These are phyloP conservation scores for Neltuma alba DNA, from an alignment of 306 rosid species.

Conservation along the genomic window DNA sequence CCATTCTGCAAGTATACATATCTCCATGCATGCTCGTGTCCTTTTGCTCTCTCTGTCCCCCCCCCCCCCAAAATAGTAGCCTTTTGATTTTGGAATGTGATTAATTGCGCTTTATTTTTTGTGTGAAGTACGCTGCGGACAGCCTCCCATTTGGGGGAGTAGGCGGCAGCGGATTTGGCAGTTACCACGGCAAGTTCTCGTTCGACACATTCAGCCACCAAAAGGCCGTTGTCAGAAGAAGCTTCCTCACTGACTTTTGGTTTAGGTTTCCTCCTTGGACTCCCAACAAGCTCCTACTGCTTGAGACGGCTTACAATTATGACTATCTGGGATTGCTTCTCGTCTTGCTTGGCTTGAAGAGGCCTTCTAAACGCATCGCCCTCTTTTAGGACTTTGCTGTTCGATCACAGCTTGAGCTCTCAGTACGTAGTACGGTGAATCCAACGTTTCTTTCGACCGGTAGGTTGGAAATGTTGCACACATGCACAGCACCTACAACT, in stretches of 20 bases:
- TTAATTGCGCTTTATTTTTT: not conserved
- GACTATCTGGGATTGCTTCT: slow-evolving; percentile 64
- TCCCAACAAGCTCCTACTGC: slow-evolving; percentile 58
- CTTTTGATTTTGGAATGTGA: not conserved
- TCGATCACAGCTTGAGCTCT: no score
- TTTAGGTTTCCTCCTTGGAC: slow-evolving; percentile 86
- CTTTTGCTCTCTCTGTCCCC: no score
- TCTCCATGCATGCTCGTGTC: not conserved
- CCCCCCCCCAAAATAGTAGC: no score
- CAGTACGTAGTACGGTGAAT: no score
- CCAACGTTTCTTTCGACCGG: no score
- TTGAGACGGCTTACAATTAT: slow-evolving; percentile 48
- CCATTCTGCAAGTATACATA: slow-evolving; percentile 56
- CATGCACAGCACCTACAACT: not conserved
- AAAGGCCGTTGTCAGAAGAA: slow-evolving; percentile 56
- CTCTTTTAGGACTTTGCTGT: not conserved
- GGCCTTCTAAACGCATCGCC: slow-evolving; percentile 32
- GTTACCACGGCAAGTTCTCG: slow-evolving; percentile 83
- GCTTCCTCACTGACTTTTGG: slow-evolving; percentile 73
- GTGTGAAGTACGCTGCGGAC: slow-evolving; percentile 71
- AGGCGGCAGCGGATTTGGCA: slow-evolving; percentile 82
- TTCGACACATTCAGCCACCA: slow-evolving; percentile 82
- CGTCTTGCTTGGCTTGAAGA: slow-evolving; percentile 57
- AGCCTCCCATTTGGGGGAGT: slow-evolving; percentile 83
- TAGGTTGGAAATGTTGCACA: no score